phyloP scores from a whole-genome alignment of 768 basidiomycete genomes.

The Mycena maculata region DNA sequence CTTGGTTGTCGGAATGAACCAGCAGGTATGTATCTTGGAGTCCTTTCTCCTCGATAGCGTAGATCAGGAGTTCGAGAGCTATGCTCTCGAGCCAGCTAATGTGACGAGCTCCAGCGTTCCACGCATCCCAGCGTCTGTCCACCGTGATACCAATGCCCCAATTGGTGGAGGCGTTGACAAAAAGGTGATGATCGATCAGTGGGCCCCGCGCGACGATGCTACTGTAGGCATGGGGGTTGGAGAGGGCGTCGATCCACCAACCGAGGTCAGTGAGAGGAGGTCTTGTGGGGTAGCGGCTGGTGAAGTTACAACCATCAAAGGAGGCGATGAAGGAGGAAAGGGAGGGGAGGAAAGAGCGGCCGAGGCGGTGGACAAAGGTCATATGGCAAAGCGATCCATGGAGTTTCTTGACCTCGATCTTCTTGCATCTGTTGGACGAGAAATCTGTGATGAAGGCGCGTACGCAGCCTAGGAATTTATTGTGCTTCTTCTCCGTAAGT shows the following conservation, averaged over 20 bases:
- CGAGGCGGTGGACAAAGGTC: conserved; percentile 1
- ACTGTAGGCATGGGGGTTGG: neutral
- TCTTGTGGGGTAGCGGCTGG: neutral
- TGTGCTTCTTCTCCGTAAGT: too few relatives aligned
- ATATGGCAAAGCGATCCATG: conserved; percentile 15
- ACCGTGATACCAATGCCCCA: conserved; percentile 43
- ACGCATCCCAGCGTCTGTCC: conserved; percentile 35
- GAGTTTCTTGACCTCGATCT: too few relatives aligned
- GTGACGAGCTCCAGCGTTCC: conserved; percentile 25
- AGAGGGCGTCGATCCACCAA: neutral
- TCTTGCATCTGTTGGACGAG: too few relatives aligned
- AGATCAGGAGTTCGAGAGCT: conserved; percentile 15
- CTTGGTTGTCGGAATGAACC: conserved; percentile 20
- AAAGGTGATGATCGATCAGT: neutral
- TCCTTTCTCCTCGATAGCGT: conserved; percentile 22
- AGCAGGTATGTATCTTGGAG: conserved; percentile 27
- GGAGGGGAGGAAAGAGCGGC: conserved; percentile 9
- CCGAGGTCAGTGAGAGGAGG: neutral
- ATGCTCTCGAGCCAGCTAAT: conserved; percentile 44
- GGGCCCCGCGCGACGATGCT: neutral
- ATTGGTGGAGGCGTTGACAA: conserved; percentile 38
- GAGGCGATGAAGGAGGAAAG: conserved; percentile 1
- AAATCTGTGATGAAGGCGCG: too few relatives aligned
- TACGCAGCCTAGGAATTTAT: too few relatives aligned
- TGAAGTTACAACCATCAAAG: neutral